A percentile compares a stretch with the other conserved stretches of the same genome.
Conservation (phyloP, 2,329 filamentous ascomycete species). For the Colletotrichum sp. region DNA sequence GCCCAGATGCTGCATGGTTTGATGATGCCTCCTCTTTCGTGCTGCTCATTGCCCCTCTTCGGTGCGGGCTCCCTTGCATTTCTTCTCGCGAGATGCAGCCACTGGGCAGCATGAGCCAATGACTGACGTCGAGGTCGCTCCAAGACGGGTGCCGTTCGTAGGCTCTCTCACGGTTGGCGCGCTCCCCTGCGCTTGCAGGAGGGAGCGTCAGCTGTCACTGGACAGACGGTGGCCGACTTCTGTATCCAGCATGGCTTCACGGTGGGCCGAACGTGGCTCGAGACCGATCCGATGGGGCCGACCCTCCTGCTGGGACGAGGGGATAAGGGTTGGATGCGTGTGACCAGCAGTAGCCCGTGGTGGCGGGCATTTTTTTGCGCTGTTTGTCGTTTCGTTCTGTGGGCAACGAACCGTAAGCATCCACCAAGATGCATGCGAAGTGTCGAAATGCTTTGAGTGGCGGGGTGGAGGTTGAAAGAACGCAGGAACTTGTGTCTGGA, state of each 20-base stretch:
- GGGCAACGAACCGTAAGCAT: not conserved
- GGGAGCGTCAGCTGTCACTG: slow-evolving; percentile 15
- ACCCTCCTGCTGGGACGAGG: not conserved
- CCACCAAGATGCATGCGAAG: not conserved
- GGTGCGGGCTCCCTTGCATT: slow-evolving; percentile 13
- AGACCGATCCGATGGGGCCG: slow-evolving; percentile 17
- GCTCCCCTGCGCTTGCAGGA: slow-evolving; percentile 17
- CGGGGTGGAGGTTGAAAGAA: not conserved
- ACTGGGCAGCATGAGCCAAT: slow-evolving; percentile 13
- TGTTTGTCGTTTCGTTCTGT: not conserved
- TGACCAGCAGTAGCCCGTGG: slow-evolving; percentile 6
- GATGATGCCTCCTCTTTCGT: slow-evolving; percentile 15
- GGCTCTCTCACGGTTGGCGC: slow-evolving; percentile 3
- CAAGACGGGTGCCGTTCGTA: slow-evolving; percentile 6
- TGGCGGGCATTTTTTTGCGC: not conserved
- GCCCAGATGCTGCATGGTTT: not conserved
- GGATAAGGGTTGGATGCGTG: not conserved
- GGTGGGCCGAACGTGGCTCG: slow-evolving; percentile 4
- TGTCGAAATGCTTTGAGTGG: not conserved
- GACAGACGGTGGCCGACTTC: not conserved
- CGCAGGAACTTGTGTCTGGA: not conserved
- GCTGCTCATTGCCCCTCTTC: slow-evolving; percentile 10
- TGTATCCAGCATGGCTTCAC: slow-evolving; percentile 16
- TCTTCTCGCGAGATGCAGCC: slow-evolving; percentile 15
- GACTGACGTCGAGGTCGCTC: not conserved